These are phyloP conservation scores for Ascochyta fabae DNA, from an alignment of 2,329 filamentous ascomycete species.

Conservation along the genomic window DNA sequence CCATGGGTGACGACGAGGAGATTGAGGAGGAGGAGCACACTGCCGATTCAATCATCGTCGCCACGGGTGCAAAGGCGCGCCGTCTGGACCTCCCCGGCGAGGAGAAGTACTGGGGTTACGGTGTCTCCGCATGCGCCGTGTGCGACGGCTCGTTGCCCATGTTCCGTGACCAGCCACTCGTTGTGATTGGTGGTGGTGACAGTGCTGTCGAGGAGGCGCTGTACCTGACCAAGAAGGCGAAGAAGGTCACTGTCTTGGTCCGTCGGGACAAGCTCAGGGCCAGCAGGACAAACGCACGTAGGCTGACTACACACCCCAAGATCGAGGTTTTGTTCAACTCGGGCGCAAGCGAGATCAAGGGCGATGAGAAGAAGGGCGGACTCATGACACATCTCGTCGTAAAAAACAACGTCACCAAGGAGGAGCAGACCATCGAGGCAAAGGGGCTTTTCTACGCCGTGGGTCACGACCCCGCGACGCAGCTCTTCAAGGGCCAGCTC, in stretches of 20 bases:
- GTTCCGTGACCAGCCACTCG: conserved; percentile 93
- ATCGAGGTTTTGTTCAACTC: conserved; percentile 88
- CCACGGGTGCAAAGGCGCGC: conserved; percentile 90
- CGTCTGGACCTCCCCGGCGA: conserved; percentile 85
- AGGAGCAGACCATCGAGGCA: conserved; percentile 83
- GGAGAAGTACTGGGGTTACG: conserved; percentile 96
- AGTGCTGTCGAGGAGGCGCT: conserved; percentile 96
- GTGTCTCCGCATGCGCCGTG: conserved; percentile 94
- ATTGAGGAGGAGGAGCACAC: conserved; percentile 76
- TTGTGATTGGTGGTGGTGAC: conserved; percentile 96
- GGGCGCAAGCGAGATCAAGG: conserved; percentile 80
- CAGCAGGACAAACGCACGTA: conserved; percentile 88
- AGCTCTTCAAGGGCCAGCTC: conserved; percentile 88
- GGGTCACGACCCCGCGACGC: conserved; percentile 91
- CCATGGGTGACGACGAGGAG: conserved; percentile 79
- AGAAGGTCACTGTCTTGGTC: conserved; percentile 92
- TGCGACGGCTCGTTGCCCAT: conserved; percentile 97
- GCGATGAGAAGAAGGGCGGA: conserved; percentile 74
- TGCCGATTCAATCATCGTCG: conserved; percentile 90
- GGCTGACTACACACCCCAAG: conserved; percentile 83
- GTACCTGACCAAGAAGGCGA: conserved; percentile 97
- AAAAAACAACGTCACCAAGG: conserved; percentile 77
- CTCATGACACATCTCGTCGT: conserved; percentile 89
- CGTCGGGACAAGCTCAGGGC: conserved; percentile 85
- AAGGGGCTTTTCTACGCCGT: conserved; percentile 97